These are phyloP conservation scores for Thuidium tamariscinum DNA, from an alignment of 225 moss, liverwort and hornwort species.

Conservation along the genomic window DNA sequence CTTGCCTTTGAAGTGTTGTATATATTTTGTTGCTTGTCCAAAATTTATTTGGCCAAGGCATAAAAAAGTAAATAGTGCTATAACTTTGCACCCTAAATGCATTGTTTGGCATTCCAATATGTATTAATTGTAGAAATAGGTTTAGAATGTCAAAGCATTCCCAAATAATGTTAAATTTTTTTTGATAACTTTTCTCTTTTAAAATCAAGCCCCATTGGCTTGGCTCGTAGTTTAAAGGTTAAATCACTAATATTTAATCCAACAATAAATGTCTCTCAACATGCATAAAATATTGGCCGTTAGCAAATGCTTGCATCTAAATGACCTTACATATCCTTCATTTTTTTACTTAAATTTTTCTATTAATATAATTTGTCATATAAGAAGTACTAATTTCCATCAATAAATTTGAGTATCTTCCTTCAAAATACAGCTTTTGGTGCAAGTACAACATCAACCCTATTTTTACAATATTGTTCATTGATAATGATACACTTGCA, in stretches of 20 bases:
- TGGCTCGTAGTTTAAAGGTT: accelerated
- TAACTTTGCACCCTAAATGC: too few species aligned
- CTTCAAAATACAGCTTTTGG: too few species aligned
- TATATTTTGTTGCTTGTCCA: neutral
- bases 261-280: neutral
- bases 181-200: neutral
- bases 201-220: accelerated
- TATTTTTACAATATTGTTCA: neutral
- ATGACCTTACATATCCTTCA: neutral
- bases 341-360: neutral
- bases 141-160: too few species aligned
- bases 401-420: neutral
- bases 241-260: too few species aligned
- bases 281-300: too few species aligned
- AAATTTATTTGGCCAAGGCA: neutral
- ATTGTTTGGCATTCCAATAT: too few species aligned
- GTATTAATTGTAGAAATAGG: too few species aligned
- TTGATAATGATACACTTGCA: neutral
- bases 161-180: neutral
- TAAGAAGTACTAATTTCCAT: neutral
- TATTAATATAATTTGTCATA: neutral
- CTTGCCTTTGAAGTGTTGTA: neutral
- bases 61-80: neutral
- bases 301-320: neutral
- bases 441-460: neutral